Evolutionary conservation across 768 basidiomycete genomes (phyloP), one percentile per base, ranked within the genome.

Genomic region (Pleurotus giganteus): DNA sequence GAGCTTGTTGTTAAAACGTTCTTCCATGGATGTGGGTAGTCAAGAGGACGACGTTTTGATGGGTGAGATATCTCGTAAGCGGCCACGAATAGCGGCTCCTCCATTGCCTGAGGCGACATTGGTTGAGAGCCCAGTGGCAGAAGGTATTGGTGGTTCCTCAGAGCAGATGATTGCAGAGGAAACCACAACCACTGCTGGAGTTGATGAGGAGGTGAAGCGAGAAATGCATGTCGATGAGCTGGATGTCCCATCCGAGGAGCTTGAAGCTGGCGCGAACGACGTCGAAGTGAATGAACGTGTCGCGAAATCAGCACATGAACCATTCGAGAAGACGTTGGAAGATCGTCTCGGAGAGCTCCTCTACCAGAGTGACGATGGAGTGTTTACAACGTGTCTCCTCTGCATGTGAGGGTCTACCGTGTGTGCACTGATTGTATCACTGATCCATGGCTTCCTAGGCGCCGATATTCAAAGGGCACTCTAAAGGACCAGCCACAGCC

Each of bases 371-470:
- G 63, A 65, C 34, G 65, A 60, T 23, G 68, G 65, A 3, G 56
- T 57, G 36, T 60, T 70, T 32, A 71, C 34, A 37, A 51, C 69
- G 37, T 86, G 84, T 55, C 69, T 63, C 46, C 68, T 83, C 31
- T 86, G 85, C 77, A 60, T 68, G 85, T 83, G 52, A 66, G 83
- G 74, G 47, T 57, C 28, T 29, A 27, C 37, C 23, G n/a, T 31
- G 8, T 19, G 43, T 19, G 24, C 27, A 36, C 17, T 19, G 4
- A 28, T 21, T 43, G 9, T 45, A 45, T 47, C 44, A 12, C 17
- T 47, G 39, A 47, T 41, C n/a, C 28, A 4, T 17, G 45, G 51
- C 52, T 39, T 42, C 47, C 3, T 53, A 80, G 80, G 15, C 60
- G 65, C 36, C 75, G 78, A 23, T 71, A 69, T 53, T 52, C 62